A percentile compares a stretch with the other conserved stretches of the same genome.
These are phyloP conservation scores for Zhuliangozyma blackwelliae DNA, from an alignment of 1,139 yeast species.

Conservation along the genomic window DNA sequence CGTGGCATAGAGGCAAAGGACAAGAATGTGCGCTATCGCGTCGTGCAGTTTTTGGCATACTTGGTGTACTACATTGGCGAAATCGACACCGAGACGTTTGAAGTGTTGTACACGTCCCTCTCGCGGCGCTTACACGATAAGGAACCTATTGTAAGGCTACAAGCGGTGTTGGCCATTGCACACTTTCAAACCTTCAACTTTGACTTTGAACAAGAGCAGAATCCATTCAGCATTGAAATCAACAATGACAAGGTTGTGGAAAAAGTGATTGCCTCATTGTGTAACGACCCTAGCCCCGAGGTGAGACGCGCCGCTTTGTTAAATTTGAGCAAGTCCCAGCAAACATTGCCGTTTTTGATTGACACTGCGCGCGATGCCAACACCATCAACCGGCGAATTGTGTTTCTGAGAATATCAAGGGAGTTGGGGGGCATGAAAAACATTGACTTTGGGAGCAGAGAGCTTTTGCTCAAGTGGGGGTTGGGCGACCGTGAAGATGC, in stretches of 20 bases:
- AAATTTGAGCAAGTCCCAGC: constrained; percentile 54
- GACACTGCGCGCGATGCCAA: constrained; percentile 84
- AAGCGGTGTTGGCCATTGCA: constrained; percentile 77
- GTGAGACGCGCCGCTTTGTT: constrained; percentile 82
- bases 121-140: constrained; percentile 68
- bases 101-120: constrained; percentile 57
- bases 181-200: constrained; percentile 60
- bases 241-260: constrained; percentile 34
- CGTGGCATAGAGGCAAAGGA: constrained; percentile 77
- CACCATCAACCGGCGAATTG: constrained; percentile 64
- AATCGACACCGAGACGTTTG: constrained; percentile 69
- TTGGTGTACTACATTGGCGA: constrained; percentile 72
- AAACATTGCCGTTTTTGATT: constrained; percentile 56
- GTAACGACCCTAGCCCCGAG: constrained; percentile 81
- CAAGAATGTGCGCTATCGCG: constrained; percentile 73
- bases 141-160: constrained; percentile 74
- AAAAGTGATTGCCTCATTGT: constrained; percentile 52
- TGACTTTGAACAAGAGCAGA: constrained; percentile 38
- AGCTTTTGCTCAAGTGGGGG: constrained; percentile 75
- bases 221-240: constrained; percentile 15
- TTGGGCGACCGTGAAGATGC: constrained; percentile 75
- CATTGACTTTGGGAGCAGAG: constrained; percentile 55
- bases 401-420: constrained; percentile 65
- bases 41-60: constrained; percentile 72
- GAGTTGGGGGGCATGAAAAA: constrained; percentile 65